Percentiles rank a stretch among this genome's conserved stretches.
Conservation (phyloP, 345 rosid species). For the Physaria fendleri region DNA sequence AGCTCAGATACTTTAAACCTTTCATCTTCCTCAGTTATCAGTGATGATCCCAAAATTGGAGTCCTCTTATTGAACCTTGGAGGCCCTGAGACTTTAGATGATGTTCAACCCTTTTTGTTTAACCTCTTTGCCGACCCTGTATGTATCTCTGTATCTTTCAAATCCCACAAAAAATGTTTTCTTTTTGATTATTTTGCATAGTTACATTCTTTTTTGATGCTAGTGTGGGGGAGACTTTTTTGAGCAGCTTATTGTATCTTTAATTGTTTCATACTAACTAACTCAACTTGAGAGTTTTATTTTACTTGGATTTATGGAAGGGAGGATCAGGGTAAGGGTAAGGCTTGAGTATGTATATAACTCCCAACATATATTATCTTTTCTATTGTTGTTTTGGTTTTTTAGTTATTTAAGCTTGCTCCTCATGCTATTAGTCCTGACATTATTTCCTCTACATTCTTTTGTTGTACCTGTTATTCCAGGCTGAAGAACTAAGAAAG, state of each 20-base stretch:
- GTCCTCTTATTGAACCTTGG: slow-evolving; percentile 92
- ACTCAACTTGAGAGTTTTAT: slow-evolving; percentile 3
- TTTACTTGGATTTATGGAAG: not conserved
- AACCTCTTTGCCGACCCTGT: slow-evolving; percentile 99
- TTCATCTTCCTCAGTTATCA: slow-evolving; percentile 33
- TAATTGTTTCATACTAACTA: not conserved
- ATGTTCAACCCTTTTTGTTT: slow-evolving; percentile 95
- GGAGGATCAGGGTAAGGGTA: not conserved
- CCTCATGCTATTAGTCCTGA: not conserved
- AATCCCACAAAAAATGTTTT: not conserved
- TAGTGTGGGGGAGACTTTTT: no score
- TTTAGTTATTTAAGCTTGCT: not conserved
- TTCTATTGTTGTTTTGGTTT: not conserved
- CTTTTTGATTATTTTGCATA: not conserved
- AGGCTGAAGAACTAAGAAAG: slow-evolving; percentile 91
- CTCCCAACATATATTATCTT: not conserved
- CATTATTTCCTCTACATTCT: slow-evolving; percentile 2
- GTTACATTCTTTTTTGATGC: not conserved
- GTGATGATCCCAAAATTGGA: slow-evolving; percentile 56
- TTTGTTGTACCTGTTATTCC: not conserved
- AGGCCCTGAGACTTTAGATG: slow-evolving; percentile 96
- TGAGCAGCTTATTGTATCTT: not conserved
- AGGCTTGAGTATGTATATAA: not conserved
- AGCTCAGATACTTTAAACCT: slow-evolving; percentile 44
- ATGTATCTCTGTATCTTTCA: not conserved